Evolutionary conservation across 768 basidiomycete species (phyloP), one percentile per base, ranked within the genome.

Genomic region (Leccinum broughii): DNA sequence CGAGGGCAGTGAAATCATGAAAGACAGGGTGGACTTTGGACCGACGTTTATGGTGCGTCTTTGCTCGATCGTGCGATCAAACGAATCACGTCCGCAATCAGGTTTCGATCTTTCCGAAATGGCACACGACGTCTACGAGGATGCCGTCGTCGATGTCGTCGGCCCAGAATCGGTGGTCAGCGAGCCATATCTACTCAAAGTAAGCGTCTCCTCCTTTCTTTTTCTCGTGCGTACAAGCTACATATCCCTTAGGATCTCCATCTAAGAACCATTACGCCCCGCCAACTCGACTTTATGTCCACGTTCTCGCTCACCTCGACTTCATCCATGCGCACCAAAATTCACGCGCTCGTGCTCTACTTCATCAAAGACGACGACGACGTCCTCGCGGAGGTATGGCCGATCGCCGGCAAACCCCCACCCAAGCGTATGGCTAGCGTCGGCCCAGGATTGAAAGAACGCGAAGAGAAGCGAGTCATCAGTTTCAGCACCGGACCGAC

Each of bases 401-500:
- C 86, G 3, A 80, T 91, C 30, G 89, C 88, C 0, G 85, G 88
- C 1, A 88, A 85, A 65, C 75, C 82, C 6, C 83, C 84, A 3
- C 78, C 82, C 1, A 78, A 84, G 58, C 78, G 90, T 30, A 77
- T 88, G 32, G 81, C 83, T 60, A 89, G 88, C 69, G 65, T 78
- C 6, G 78, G 82, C n/a, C 75, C 74, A 4, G 69, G 63, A 59
- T 62, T 77, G 9, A 79, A 78, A 66, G 80, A 80, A 59, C 78
- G 76, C 37, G 77, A 74, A 56, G 68, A 73, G 14, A 69, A 68
- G 20, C 66, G 61, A 15, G 70, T 86, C 8, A 84, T 82, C 7
- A 92, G 90, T 72, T 92, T 99, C 75, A 95, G 92, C 66, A 98
- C 96, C 0, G 93, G 95, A 0, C 94, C 96, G 10, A 77, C 77